Percentiles rank a stretch among this genome's conserved stretches.
Evolutionary conservation across 2,329 filamentous ascomycete genomes (phyloP).

Genomic region (Colletotrichum aenigma): DNA sequence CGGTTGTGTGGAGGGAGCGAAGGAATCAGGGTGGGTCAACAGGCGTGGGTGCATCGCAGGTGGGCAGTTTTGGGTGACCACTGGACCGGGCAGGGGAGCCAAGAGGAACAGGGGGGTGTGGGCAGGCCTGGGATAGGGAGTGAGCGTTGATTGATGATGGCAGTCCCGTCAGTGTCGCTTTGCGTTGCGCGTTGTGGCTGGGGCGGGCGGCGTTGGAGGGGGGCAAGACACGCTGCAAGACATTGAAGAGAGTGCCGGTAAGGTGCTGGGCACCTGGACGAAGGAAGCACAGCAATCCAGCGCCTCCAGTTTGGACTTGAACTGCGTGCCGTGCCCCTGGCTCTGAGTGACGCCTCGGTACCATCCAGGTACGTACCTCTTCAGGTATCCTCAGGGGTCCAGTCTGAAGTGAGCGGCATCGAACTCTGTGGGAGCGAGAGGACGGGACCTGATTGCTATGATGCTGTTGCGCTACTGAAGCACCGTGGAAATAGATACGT

Average conservation of each 20-base stretch:
- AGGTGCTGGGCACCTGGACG: not conserved
- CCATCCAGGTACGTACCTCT: not conserved
- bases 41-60: slow-evolving; percentile 5
- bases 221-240: not conserved
- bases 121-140: not conserved
- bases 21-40: not conserved
- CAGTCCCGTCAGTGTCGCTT: not conserved
- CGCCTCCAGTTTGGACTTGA: not conserved
- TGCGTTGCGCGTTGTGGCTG: slow-evolving; percentile 9
- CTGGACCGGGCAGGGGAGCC: not conserved
- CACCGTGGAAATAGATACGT: not conserved
- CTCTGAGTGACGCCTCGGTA: too few relatives aligned
- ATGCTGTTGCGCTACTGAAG: not conserved
- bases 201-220: not conserved
- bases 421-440: not conserved
- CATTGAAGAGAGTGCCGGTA: not conserved
- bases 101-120: slow-evolving; percentile 10
- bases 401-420: not conserved
- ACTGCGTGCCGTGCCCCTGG: not conserved
- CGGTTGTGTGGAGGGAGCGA: slow-evolving; percentile 12
- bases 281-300: not conserved
- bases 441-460: not conserved
- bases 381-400: not conserved
- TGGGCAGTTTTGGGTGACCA: slow-evolving; percentile 2
- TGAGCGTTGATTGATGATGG: not conserved